Evolutionary conservation across 2,329 filamentous ascomycete species (phyloP).

Genomic region (Simplicillium sp.): DNA sequence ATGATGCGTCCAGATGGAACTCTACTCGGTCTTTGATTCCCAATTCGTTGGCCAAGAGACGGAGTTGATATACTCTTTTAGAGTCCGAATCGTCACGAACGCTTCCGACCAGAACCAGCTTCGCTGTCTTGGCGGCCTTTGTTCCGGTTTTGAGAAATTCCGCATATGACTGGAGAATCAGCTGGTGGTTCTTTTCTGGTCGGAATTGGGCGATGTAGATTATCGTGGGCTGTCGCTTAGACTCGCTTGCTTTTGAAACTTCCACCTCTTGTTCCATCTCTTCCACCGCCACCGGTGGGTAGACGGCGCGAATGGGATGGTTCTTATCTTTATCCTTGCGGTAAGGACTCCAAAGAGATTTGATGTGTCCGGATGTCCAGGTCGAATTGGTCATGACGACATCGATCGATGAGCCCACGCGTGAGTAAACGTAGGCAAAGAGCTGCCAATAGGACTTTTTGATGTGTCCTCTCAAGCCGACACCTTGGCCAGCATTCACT

Average conservation of each 20-base stretch:
- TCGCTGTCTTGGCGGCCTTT: constrained; percentile 43
- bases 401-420: constrained; percentile 75
- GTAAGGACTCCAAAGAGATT: constrained; percentile 64
- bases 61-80: constrained; percentile 78
- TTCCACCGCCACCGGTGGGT: constrained; percentile 83
- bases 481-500: constrained; percentile 75
- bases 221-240: constrained; percentile 58
- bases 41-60: constrained; percentile 78
- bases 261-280: constrained; percentile 70
- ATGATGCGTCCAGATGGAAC: constrained; percentile 84
- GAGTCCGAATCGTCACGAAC: constrained; percentile 79
- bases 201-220: constrained; percentile 97
- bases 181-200: constrained; percentile 89
- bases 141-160: constrained; percentile 53
- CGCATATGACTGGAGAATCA: constrained; percentile 79
- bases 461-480: constrained; percentile 55
- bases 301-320: constrained; percentile 64
- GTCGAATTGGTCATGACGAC: constrained; percentile 96
- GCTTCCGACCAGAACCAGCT: constrained; percentile 78
- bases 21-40: constrained; percentile 74
- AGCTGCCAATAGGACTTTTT: constrained; percentile 82
- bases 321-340: constrained; percentile 33
- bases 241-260: constrained; percentile 60
- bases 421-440: constrained; percentile 76
- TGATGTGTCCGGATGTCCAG: constrained; percentile 84